Evolutionary conservation across 2,329 filamentous ascomycete species (phyloP).

Genomic region (Aspergillus pseudoterreus): DNA sequence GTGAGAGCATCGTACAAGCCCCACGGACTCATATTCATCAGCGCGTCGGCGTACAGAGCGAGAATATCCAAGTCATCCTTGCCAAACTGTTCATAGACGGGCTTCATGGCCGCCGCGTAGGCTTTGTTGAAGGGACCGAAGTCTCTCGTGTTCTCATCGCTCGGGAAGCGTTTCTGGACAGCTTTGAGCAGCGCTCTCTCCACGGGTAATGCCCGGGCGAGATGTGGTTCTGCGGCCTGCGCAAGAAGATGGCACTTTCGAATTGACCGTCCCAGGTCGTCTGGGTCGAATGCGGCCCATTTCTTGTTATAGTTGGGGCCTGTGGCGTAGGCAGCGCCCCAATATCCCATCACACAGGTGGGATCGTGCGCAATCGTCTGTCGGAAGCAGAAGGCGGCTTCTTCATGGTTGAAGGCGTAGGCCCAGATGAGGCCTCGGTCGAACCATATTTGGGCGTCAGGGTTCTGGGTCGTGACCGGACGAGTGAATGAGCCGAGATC

Average conservation of each 20-base stretch:
- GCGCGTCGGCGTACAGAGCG: slow-evolving; percentile 58
- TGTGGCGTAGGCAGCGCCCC: slow-evolving; percentile 56
- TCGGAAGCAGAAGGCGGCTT: slow-evolving; percentile 33
- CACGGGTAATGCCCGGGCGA: slow-evolving; percentile 15
- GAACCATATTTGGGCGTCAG: slow-evolving; percentile 36
- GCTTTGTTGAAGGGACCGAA: slow-evolving; percentile 51
- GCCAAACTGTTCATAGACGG: slow-evolving; percentile 48
- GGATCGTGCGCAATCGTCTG: slow-evolving; percentile 28
- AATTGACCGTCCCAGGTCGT: slow-evolving; percentile 53
- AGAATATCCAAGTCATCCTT: slow-evolving; percentile 57
- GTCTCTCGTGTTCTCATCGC: slow-evolving; percentile 43
- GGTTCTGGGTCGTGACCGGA: slow-evolving; percentile 23
- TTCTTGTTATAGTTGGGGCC: slow-evolving; percentile 78
- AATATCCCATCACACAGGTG: slow-evolving; percentile 35
- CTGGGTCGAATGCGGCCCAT: slow-evolving; percentile 65
- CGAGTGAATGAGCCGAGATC: slow-evolving; percentile 36
- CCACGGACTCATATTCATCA: slow-evolving; percentile 64
- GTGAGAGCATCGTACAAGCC: slow-evolving; percentile 57
- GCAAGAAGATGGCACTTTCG: background rate
- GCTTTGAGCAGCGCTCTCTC: slow-evolving; percentile 56
- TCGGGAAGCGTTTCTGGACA: slow-evolving; percentile 52
- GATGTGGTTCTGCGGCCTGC: background rate
- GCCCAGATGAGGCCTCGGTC: slow-evolving; percentile 36
- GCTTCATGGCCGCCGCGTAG: slow-evolving; percentile 59
- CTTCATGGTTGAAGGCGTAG: slow-evolving; percentile 40